A percentile compares a stretch with the other conserved stretches of the same genome.
These are phyloP conservation scores for Aschersonia sp. DNA, from an alignment of 2,329 filamentous ascomycete species.

Conservation along the genomic window DNA sequence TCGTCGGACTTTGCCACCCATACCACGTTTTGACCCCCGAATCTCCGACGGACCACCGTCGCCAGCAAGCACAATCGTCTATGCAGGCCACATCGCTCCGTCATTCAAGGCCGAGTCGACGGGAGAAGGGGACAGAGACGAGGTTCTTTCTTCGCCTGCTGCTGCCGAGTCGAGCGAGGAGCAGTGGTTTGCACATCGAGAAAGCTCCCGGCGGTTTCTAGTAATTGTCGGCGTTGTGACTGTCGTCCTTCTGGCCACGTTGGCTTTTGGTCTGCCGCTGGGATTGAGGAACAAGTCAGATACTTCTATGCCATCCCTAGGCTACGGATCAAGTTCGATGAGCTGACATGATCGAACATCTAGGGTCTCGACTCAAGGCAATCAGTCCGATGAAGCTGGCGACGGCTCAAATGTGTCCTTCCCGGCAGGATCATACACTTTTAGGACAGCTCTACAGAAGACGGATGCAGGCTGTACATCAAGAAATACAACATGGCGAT, in stretches of 20 bases:
- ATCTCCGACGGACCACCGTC: constrained; percentile 10
- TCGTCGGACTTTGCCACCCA: constrained; percentile 8
- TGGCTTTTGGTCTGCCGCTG: constrained; percentile 24
- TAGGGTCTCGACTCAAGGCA: constrained; percentile 3
- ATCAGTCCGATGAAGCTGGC: neutral
- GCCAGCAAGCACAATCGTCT: constrained; percentile 7
- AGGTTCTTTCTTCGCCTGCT: constrained; percentile 4
- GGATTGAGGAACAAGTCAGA: constrained; percentile 19
- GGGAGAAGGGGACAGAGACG: constrained; percentile 1
- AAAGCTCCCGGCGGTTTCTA: constrained; percentile 19
- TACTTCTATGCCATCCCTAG: neutral
- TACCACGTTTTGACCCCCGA: neutral
- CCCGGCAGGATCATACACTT: constrained; percentile 46
- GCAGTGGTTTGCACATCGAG: constrained; percentile 7
- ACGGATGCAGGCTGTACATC: constrained; percentile 41
- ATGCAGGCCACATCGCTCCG: constrained; percentile 4
- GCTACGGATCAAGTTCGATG: neutral
- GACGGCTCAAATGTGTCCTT: constrained; percentile 20
- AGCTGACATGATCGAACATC: neutral
- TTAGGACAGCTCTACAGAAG: constrained; percentile 42
- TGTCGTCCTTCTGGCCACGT: constrained; percentile 16
- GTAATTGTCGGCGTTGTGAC: constrained; percentile 14
- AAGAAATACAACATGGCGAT: constrained; percentile 44
- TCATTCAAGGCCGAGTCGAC: neutral
- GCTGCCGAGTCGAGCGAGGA: constrained; percentile 2